Evolutionary conservation across 257 asterid genomes (phyloP).

Genomic region (Primulina huaijiensis): DNA sequence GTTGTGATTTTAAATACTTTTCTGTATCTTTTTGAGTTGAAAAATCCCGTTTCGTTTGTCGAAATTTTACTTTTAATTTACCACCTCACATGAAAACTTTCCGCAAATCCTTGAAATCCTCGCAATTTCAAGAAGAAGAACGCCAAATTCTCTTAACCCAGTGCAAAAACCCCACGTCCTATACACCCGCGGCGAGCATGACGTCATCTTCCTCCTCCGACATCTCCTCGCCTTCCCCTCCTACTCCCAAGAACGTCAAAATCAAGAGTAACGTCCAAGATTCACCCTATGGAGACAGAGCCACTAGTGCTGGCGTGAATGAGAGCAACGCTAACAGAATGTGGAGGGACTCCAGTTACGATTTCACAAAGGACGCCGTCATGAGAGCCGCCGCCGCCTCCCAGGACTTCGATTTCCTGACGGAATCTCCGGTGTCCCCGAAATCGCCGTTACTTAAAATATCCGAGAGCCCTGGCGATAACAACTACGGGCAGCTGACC

Average conservation of each 20-base stretch:
- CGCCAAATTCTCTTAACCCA: slow-evolving; percentile 32
- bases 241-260: slow-evolving; percentile 30
- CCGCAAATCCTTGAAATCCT: not conserved
- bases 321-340: slow-evolving; percentile 24
- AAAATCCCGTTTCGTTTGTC: too few species aligned
- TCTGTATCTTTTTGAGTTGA: not conserved
- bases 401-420: slow-evolving; percentile 40
- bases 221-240: slow-evolving; percentile 26
- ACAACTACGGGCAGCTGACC: slow-evolving; percentile 27
- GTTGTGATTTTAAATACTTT: not conserved
- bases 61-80: too few species aligned
- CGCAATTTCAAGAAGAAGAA: not conserved
- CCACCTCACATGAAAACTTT: not conserved
- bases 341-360: slow-evolving; percentile 46
- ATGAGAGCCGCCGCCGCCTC: slow-evolving; percentile 46
- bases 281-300: slow-evolving; percentile 9
- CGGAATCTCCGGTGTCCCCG: slow-evolving; percentile 43
- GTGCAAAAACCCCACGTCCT: not conserved
- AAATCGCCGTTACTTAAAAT: slow-evolving; percentile 46
- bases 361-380: slow-evolving; percentile 49
- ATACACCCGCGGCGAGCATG: slow-evolving; percentile 20
- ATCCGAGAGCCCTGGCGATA: slow-evolving; percentile 47
- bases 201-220: slow-evolving; percentile 33
- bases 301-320: not conserved
- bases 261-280: slow-evolving; percentile 20